Evolutionary conservation across 1,284 basidiomycete genomes (phyloP), one percentile per base, ranked within the genome.

Genomic region (Stygiomarasmius scandens): DNA sequence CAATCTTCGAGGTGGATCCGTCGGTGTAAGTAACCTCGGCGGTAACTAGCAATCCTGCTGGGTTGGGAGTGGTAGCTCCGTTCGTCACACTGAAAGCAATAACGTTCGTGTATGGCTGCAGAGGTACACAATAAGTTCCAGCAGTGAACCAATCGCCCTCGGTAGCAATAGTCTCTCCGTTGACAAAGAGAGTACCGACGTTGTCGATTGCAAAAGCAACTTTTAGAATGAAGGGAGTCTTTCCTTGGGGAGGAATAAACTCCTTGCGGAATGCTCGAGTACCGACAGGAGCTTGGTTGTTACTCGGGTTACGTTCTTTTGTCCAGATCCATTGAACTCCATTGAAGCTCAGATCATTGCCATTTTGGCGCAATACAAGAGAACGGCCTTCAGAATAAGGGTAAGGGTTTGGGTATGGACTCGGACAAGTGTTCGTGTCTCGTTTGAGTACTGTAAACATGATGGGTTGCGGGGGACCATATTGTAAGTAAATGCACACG

Each of bases 121-220:
- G 43, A 3, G 59, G n/a, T 4, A 64, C 59, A 27, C 62, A 62
- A 47, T 57, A 62, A 16, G 45, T 53, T n/a, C 58, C 59, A 11
- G 64, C 57, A 24, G 27, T 19, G 27, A 12, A 22, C 38, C 52
- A 63, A 16, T 56, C 52, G 49, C 51, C 44, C 2, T 61, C 64
- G 0, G 58, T 44, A 16, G 66, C 70, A 14, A 69, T 58, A n/a
- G 43, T 3, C 6, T 58, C 46, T 1, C 69, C 68, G 34, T 70
- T 68, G 49, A 72, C 65, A 9, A 61, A 72, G 25, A 71, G 64
- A 1, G 67, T 66, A 51, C 64, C 71, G 2, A 49, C 61, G 44
- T 69, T 63, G 56, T 72, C 70, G 24, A 44, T 52, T 2, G 20
- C 22, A 19, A 49, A 52, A 11, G 47, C 41, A 14, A 55, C 25